Percentiles rank a stretch among this genome's conserved stretches.
Evolutionary conservation across 768 basidiomycete genomes (phyloP).

Genomic region (Krasilnikovozyma curviuscula): DNA sequence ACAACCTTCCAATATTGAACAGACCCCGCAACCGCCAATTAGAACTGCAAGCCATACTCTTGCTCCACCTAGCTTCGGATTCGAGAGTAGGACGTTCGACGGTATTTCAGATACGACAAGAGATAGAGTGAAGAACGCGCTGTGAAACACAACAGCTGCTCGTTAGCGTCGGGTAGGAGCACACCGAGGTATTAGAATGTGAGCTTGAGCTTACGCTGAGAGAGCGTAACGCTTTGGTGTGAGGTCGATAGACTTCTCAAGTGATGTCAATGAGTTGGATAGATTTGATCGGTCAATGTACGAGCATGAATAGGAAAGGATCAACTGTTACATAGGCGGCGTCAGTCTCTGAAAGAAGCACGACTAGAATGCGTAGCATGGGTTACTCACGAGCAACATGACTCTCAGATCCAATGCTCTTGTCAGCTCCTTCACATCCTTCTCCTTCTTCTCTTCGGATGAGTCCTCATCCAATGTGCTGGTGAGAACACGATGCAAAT

Average conservation of each 20-base stretch:
- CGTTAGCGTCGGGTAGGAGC: neutral
- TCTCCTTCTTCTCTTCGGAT: too few species aligned
- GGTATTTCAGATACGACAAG: constrained; percentile 8
- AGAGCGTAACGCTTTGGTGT: constrained; percentile 4
- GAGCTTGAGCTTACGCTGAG: constrained; percentile 6
- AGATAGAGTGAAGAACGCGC: constrained; percentile 8
- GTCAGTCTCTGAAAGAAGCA: too few species aligned
- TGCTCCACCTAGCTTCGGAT: constrained; percentile 1
- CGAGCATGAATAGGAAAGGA: too few species aligned
- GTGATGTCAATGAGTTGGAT: constrained; percentile 8
- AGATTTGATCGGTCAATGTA: constrained; percentile 11
- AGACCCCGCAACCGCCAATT: constrained; percentile 4
- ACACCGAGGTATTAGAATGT: neutral
- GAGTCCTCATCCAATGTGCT: too few species aligned
- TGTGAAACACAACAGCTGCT: neutral
- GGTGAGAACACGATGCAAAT: too few species aligned
- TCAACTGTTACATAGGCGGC: too few species aligned
- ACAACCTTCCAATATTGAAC: neutral
- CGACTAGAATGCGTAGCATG: too few species aligned
- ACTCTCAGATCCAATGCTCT: too few species aligned
- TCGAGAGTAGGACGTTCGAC: constrained; percentile 8
- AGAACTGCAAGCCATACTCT: constrained; percentile 4
- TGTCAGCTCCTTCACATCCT: too few species aligned
- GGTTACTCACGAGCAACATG: too few species aligned
- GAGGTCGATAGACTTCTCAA: constrained; percentile 7